A percentile compares a stretch with the other conserved stretches of the same genome.
Evolutionary conservation across 345 rosid genomes (phyloP).

Genomic region (Citrus australasica): DNA sequence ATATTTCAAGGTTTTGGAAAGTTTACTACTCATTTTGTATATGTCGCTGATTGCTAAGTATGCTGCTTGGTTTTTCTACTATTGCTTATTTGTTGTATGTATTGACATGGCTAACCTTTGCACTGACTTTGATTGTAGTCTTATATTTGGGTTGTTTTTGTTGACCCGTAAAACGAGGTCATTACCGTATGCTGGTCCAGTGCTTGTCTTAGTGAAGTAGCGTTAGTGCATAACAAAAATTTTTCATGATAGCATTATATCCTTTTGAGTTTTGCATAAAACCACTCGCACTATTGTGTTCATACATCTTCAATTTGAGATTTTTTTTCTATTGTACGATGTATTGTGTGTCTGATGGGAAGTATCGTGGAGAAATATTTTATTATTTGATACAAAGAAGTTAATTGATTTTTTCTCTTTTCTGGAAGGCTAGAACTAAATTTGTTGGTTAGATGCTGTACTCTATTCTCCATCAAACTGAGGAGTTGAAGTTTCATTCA

Average conservation of each 20-base stretch:
- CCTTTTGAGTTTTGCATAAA: neutral
- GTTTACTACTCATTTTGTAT: neutral
- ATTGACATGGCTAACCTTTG: neutral
- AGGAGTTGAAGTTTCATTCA: neutral
- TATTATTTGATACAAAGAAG: neutral
- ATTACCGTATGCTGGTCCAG: neutral
- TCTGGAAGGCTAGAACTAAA: neutral
- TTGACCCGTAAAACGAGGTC: neutral
- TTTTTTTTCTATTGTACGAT: neutral
- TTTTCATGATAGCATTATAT: neutral
- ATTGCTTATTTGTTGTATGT: neutral
- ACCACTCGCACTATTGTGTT: neutral
- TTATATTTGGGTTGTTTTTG: neutral
- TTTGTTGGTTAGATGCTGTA: neutral
- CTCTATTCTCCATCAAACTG: neutral
- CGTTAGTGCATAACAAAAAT: neutral
- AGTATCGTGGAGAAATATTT: neutral
- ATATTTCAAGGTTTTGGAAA: neutral
- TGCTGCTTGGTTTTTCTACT: neutral
- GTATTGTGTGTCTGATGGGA: neutral
- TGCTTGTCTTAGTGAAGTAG: neutral
- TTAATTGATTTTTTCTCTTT: neutral
- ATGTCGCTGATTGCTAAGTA: neutral
- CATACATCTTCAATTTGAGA: neutral
- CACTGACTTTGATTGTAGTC: neutral